phyloP scores from a whole-genome alignment of 2,329 filamentous ascomycete species.

The Penicillium sp. region DNA sequence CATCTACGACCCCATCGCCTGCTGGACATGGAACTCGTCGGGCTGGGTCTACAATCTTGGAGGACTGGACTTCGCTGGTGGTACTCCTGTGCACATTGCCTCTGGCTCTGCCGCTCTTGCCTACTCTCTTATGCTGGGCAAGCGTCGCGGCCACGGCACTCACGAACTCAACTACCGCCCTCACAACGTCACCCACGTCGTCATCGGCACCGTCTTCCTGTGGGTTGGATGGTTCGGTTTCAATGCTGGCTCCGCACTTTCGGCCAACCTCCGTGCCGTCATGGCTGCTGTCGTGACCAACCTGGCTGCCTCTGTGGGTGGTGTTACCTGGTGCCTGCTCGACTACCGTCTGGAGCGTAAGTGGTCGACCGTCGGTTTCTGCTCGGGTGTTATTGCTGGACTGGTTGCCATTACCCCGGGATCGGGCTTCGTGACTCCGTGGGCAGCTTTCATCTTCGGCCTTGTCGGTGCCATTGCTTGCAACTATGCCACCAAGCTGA shows the following conservation, averaged over 20 bases:
- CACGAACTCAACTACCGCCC: conserved; percentile 88
- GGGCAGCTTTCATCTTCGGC: conserved; percentile 78
- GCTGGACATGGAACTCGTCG: conserved; percentile 86
- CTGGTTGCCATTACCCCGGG: conserved; percentile 86
- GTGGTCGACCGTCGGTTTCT: conserved; percentile 92
- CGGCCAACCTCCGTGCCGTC: conserved; percentile 77
- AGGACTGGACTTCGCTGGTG: conserved; percentile 83
- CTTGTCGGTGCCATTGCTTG: conserved; percentile 71
- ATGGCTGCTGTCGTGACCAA: conserved; percentile 88
- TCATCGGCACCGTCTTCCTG: conserved; percentile 87
- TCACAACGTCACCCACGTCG: conserved; percentile 89
- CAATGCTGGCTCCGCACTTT: conserved; percentile 79
- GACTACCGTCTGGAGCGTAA: conserved; percentile 87
- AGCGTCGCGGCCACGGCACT: conserved; percentile 77
- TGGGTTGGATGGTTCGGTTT: conserved; percentile 97
- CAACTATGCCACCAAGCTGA: conserved; percentile 89
- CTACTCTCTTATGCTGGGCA: conserved; percentile 88
- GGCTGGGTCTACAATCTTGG: conserved; percentile 80
- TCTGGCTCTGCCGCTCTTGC: conserved; percentile 80
- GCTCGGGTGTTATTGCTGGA: conserved; percentile 82
- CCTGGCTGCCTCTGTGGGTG: conserved; percentile 76
- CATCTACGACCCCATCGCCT: conserved; percentile 89
- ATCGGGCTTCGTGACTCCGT: conserved; percentile 79
- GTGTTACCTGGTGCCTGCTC: conserved; percentile 83
- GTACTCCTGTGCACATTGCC: conserved; percentile 84